A percentile compares a stretch with the other conserved stretches of the same genome.
These are phyloP conservation scores for Leptographium flavum DNA, from an alignment of 2,329 filamentous ascomycete genomes.

Conservation along the genomic window DNA sequence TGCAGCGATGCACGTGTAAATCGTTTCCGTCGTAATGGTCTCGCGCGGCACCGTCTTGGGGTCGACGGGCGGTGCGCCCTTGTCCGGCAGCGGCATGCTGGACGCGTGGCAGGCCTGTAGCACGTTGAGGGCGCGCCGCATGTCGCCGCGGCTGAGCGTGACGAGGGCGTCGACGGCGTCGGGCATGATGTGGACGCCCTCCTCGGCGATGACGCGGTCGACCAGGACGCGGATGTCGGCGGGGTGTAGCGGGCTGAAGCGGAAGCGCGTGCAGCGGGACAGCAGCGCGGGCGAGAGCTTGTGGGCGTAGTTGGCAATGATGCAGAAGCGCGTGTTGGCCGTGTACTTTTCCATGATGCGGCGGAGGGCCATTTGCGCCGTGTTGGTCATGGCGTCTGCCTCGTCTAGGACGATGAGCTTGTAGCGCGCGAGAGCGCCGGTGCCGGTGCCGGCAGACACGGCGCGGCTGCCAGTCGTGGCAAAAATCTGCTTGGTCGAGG, in stretches of 20 bases:
- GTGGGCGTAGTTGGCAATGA: constrained; percentile 98
- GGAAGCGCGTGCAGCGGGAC: constrained; percentile 85
- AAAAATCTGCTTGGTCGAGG: constrained; percentile 96
- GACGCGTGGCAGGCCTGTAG: constrained; percentile 93
- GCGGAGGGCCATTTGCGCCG: constrained; percentile 91
- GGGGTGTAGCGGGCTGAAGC: constrained; percentile 88
- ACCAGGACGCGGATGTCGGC: constrained; percentile 72
- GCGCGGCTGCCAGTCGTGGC: constrained; percentile 25
- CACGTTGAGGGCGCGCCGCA: constrained; percentile 88
- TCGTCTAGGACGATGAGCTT: constrained; percentile 97
- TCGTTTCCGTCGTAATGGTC: constrained; percentile 72
- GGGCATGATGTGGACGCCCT: constrained; percentile 67
- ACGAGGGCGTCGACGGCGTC: constrained; percentile 77
- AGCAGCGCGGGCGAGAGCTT: constrained; percentile 88
- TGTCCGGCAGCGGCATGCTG: constrained; percentile 55
- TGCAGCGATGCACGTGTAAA: constrained; percentile 95
- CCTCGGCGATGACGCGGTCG: constrained; percentile 78
- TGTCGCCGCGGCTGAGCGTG: constrained; percentile 82
- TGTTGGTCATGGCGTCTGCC: constrained; percentile 99
- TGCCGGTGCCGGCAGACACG: constrained; percentile 23
- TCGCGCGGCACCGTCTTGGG: constrained; percentile 50
- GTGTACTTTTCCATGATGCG: constrained; percentile 99
- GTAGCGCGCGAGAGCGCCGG: constrained; percentile 50
- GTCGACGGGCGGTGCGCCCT: constrained; percentile 23
- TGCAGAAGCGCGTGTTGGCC: constrained; percentile 91